phyloP scores from a whole-genome alignment of 2,329 filamentous ascomycete genomes.

The Fusarium palustre region DNA sequence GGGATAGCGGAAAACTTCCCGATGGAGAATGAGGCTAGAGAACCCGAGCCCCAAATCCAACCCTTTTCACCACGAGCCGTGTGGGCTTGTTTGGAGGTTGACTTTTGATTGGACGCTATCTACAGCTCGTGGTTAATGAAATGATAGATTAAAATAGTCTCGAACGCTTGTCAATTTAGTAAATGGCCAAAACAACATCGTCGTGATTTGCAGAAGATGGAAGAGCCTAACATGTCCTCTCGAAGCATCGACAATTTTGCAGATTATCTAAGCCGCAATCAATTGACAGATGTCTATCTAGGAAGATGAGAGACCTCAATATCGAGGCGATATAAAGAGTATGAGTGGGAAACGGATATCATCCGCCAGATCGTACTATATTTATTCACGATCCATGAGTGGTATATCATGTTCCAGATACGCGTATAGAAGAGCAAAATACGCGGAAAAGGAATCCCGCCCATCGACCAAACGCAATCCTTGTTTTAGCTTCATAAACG shows the following conservation, averaged over 20 bases:
- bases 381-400: neutral
- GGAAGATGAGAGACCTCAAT: fast-evolving
- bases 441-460: neutral
- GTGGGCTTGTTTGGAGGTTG: neutral
- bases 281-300: neutral
- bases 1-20: constrained; percentile 17
- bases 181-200: neutral
- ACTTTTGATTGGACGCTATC: neutral
- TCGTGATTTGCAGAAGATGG: neutral
- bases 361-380: neutral
- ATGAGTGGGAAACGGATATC: neutral
- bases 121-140: neutral
- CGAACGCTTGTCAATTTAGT: neutral
- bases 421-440: neutral
- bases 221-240: neutral
- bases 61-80: neutral
- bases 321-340: neutral
- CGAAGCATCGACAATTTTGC: fast-evolving
- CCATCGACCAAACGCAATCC: neutral
- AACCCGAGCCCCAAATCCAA: constrained; percentile 5
- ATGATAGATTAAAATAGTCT: neutral
- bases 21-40: constrained; percentile 15
- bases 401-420: neutral
- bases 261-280: neutral
- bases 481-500: neutral